These are phyloP conservation scores for Symbiodinium natans DNA, from an alignment of 73 alveolate genomes.

Conservation along the genomic window DNA sequence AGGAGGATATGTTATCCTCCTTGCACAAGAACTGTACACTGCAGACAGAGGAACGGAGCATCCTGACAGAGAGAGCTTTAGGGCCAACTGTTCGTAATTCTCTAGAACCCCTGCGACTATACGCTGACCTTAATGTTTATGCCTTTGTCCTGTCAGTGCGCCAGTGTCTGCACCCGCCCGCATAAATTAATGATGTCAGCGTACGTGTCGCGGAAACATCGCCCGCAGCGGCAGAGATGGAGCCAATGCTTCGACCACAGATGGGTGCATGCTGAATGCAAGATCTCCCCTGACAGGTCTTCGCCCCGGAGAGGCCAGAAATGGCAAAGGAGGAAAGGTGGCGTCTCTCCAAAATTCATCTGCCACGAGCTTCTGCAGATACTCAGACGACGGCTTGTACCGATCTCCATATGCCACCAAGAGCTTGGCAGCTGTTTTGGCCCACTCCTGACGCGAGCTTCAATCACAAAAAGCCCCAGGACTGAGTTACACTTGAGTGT, in stretches of 20 bases:
- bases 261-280: neutral
- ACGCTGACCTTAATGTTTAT: no score
- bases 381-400: neutral
- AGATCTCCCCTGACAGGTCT: neutral
- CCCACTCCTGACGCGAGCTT: neutral
- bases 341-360: neutral
- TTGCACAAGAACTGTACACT: no score
- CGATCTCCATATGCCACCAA: slow-evolving; percentile 6
- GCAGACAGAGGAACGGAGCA: no score
- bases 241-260: slow-evolving; percentile 42
- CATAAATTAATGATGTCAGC: no score
- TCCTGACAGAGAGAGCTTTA: no score
- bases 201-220: neutral
- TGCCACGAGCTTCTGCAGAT: neutral
- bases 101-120: no score
- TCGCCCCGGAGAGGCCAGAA: neutral
- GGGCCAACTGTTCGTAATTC: no score
- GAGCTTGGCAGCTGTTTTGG: neutral
- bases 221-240: slow-evolving; percentile 37
- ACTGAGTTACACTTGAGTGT: no score
- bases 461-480: neutral
- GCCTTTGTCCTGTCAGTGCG: no score
- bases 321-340: neutral
- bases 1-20: no score
- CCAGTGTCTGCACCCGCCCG: no score